These are phyloP conservation scores for Phoma sp. DNA, from an alignment of 2,329 filamentous ascomycete genomes.

Conservation along the genomic window DNA sequence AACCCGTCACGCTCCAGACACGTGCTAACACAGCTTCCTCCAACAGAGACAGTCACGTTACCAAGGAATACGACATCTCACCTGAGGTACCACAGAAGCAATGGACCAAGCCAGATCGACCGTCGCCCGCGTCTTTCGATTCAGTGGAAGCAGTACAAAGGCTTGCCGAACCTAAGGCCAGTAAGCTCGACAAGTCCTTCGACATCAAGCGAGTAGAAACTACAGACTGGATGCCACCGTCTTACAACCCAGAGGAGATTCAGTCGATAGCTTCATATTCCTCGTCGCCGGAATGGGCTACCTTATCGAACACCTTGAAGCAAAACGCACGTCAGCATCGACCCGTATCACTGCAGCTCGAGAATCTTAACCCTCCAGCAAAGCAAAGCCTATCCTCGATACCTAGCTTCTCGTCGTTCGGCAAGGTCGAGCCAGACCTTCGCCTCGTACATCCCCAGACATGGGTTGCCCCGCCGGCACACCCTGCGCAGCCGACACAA, in stretches of 20 bases:
- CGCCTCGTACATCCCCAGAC: conserved; percentile 24
- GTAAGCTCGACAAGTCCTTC: conserved; percentile 24
- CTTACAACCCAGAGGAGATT: conserved; percentile 25
- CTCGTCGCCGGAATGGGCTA: conserved; percentile 32
- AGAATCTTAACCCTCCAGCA: conserved; percentile 18
- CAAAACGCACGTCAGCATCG: conserved; percentile 24
- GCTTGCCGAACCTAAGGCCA: conserved; percentile 18
- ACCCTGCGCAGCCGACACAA: conserved; percentile 21
- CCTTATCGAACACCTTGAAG: conserved; percentile 28
- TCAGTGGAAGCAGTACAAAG: conserved; percentile 23
- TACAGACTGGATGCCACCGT: conserved; percentile 26
- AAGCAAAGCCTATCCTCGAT: conserved; percentile 9
- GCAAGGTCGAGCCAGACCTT: conserved; percentile 25
- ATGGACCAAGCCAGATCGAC: conserved; percentile 29
- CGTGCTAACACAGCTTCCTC: conserved; percentile 12
- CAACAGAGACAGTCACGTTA: conserved; percentile 16
- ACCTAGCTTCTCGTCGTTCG: conserved; percentile 26
- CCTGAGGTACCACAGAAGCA: conserved; percentile 22
- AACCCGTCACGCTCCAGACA: conserved; percentile 2
- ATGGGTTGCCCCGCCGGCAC: conserved; percentile 22
- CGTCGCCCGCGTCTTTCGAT: conserved; percentile 25
- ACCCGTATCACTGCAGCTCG: conserved; percentile 23
- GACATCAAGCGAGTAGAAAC: conserved; percentile 25
- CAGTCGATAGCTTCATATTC: conserved; percentile 23
- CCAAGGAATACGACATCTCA: conserved; percentile 17